Base-by-base conservation (phyloP, 1,284 basidiomycete species). In the Coniophora puteana region DNA sequence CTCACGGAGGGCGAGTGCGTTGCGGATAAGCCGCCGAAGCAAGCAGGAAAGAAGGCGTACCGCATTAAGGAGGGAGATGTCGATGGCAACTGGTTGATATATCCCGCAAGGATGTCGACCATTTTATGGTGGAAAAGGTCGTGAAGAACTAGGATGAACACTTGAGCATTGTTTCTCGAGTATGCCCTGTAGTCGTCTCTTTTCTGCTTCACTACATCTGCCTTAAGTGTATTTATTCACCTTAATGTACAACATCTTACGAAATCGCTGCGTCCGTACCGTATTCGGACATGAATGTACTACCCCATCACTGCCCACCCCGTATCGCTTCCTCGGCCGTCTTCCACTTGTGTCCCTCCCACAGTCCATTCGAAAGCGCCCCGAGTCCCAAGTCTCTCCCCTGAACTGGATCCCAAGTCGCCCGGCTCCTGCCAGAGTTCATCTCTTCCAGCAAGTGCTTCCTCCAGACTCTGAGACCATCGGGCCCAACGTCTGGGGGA, bases 71-170 rank as follows among this genome's bases (percentile, higher is more conserved):
- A 46, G 5, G 63, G 54, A 1, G 65, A 74, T 16, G 21, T 75
- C 0, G 48, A 53, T 0, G 61, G 67, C 2, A 50, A 50, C 12
- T 85, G 72, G 52, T 72, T 69, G n/a, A 58, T 86, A n/a, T n/a
- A 8, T 80, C 80, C 27, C 65, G 83, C 51, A 66, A 65, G 51
- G 83, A 86, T 53, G 71, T 79, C 1, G 78, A 72, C 2, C 79
- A 84, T 60, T 85, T 83, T 52, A 52, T 85, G n/a, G 72, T 67
- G 1, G 71, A 81, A 43, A 65, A 62, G 2, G 57, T 71, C 13
- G 26, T 74, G 17, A 58, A 59, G 38, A 52, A 70, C 11, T 84
- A 80, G 81, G 53, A 66, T 8, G 59, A 74, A 54, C 51, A 55
- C 14, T 57, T 73, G 7, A 63, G 50, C 39, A 56, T 79, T 22